Evolutionary conservation across 345 rosid genomes (phyloP), one percentile per base, ranked within the genome.

Genomic region (Eucalyptus tenuipes): DNA sequence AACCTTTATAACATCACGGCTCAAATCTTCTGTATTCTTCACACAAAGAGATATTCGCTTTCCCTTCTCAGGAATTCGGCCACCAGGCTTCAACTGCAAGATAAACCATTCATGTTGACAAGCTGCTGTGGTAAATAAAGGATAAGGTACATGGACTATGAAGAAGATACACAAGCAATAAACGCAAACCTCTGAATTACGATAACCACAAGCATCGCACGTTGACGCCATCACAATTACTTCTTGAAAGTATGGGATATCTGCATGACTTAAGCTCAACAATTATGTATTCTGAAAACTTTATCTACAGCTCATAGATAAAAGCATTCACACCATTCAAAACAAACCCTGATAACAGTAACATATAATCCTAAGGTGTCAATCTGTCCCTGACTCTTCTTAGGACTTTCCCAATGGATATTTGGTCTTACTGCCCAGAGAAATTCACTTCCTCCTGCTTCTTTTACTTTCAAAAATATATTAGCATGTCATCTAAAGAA

Each of bases 181-280:
- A 85, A 20, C 71, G 86, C 96, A 53, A 87, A 98, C 99, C 99
- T 98, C 98, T 88, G 99, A 98, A 90, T 92, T 98, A 75, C 99
- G 97, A 88, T 96, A 97, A 88, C 99, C 99, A 93, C 99, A 97
- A 31, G 91, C 88, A 86, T 96, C 98, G 84, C 99, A 96, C 16
- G 97, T 93, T 29, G 99, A 96, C 88, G 99, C 98, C 99, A 97
- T 97, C 93, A 96, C 99, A 87, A 96, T 98, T 88, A 97, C 99
- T 91, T 97, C 99, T 89, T 96, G 98, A 91, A 96, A 97, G 91
- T 97, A 97, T 57, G 99, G 99, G 91, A 97, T 97, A 49, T 93
- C 99, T 97, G 86, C 87, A 48, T 37, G 57, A 61, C 94, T 95
- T 92, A 96, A 94, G 95, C 85, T 79, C 53, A 90, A 92, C 91